Base-by-base conservation (phyloP, 495 filamentous ascomycete species). In the Hypoxylon rickii region DNA sequence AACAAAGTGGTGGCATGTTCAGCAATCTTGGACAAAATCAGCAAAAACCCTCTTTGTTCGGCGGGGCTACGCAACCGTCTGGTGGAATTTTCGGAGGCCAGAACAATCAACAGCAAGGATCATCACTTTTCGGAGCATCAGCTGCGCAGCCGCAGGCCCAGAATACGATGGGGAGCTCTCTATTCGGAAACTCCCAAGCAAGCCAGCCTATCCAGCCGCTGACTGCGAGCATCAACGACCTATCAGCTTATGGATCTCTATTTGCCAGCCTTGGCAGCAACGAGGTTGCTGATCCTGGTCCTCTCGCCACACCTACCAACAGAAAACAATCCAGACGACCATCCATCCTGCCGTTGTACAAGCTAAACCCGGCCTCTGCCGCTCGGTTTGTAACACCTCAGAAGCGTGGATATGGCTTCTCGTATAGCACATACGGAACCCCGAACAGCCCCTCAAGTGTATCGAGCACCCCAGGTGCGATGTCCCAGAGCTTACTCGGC, bases 351-450 rank as follows among this genome's bases (percentile, higher is more conserved):
- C 94, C 95, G 5, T 83, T 92, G 61, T 92, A 95, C 73, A 94
- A 90, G 70, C 83, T 97, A 55, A 94, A 88, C 18, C 90, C 91
- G 1, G 83, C 81, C 24, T 87, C 89, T 34, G 83, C 89, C 41
- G 85, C 88, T 26, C 84, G 89, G 19, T 81, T 91, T 17, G 76
- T 86, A 19, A 96, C 92, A 2, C 94, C 94, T 2, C 87, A 89
- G 48, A 90, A 87, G 66, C 79, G 81, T 40, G 89, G 88, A 2
- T 96, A 86, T 68, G 92, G 92, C 6, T 95, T 96, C 71, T 88
- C 86, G 5, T 96, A 95, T 70, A 95, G 90, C 48, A 89, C 84
- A 19, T 96, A 94, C 63, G 89, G 88, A 19, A 91, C 88, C 7
- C 91, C 92, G 2, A 81, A 81, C 29, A 92, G 86, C 69, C 80